Evolutionary conservation across 1,139 yeast species (phyloP).

Genomic region (Yamadazyma jaroonii): DNA sequence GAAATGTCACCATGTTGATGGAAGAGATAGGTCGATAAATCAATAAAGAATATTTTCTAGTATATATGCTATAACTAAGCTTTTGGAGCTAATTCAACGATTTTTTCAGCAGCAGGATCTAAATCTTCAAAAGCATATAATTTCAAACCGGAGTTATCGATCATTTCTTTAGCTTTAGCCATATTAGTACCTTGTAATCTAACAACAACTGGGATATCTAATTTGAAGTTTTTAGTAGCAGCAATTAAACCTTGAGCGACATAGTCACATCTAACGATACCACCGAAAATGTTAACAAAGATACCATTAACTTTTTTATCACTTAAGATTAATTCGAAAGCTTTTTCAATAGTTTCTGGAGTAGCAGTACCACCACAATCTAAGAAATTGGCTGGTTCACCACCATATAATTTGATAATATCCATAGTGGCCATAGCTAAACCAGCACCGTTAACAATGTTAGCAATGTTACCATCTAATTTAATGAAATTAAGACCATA

Average conservation of each 20-base stretch:
- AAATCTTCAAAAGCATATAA: constrained; percentile 88
- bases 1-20: too few species aligned
- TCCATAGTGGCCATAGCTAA: constrained; percentile 99
- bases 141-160: constrained; percentile 86
- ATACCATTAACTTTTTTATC: constrained; percentile 92
- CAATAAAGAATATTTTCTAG: too few species aligned
- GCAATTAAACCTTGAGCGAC: constrained; percentile 97
- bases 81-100: constrained; percentile 62
- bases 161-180: constrained; percentile 83
- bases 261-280: constrained; percentile 98
- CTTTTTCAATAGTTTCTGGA: constrained; percentile 96
- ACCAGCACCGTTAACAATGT: constrained; percentile 99
- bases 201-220: constrained; percentile 92
- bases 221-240: constrained; percentile 94
- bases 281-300: constrained; percentile 98
- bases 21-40: too few species aligned
- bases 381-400: constrained; percentile 97
- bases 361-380: constrained; percentile 99
- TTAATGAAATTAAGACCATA: constrained; percentile 94
- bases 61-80: too few species aligned
- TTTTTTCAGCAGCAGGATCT: constrained; percentile 97
- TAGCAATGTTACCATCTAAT: constrained; percentile 97
- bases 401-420: constrained; percentile 96
- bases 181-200: constrained; percentile 98
- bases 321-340: constrained; percentile 87